Evolutionary conservation across 768 basidiomycete species (phyloP), one percentile per base, ranked within the genome.

Genomic region (Candolleomyces aberdarensis): DNA sequence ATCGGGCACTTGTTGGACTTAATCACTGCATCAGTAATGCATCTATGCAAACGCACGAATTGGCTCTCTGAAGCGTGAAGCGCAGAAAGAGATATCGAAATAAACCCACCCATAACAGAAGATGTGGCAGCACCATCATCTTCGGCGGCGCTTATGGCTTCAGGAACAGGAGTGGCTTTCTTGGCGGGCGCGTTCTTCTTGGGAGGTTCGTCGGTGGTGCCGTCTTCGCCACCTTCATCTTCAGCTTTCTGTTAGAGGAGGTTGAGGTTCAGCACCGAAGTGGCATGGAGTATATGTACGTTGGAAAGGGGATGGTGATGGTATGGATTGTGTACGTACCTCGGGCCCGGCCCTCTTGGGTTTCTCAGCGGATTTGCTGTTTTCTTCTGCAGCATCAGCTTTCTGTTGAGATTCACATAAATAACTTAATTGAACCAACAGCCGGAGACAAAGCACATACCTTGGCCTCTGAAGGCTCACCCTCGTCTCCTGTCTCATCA

Each of bases 41-140:
- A 87, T 57, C 85, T 86, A 65, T 36, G 36, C 11, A 36, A 36
- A 20, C 15, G 62, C 15, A 49, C 20, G 10, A 59, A 39, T 62
- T 20, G 64, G 47, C 19, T 47, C 60, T 7, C 6, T 52, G 39
- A 19, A 41, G 15, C 20, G 17, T 46, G 65, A 53, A 63, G 60
- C 11, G 17, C 20, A 8, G 36, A 36, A 36, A 11, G 6, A 36
- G n/a, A 36, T 74, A 36, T 36, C 36, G 11, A 36, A 36, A 11
- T 11, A 36, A 8, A 36, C 36, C 11, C 36, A 74, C 80, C 22
- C 59, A 85, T 83, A 77, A 64, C 86, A 87, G 63, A 87, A 87
- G 17, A 87, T 65, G 62, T 87, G 86, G 3, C 86, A 86, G 64
- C 86, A 87, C 70, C 82, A 9, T 80, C 82, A 0, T 70, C 74